Percentiles rank a stretch among this genome's conserved stretches.
These are phyloP conservation scores for Gastrodia elata DNA, from an alignment of 106 monocot genomes.

Conservation along the genomic window DNA sequence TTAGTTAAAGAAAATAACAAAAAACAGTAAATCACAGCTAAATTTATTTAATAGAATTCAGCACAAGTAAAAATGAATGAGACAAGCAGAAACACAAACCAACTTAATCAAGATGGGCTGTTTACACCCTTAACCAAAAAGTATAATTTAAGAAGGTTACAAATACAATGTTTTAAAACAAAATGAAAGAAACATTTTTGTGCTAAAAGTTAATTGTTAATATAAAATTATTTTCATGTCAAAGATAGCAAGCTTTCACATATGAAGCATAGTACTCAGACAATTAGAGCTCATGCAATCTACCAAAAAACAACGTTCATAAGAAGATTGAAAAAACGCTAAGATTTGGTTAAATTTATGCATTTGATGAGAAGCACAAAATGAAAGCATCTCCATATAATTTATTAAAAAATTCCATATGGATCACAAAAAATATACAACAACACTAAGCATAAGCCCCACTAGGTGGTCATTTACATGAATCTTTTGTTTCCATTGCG, in stretches of 20 bases:
- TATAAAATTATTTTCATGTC: background rate
- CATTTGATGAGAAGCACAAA: background rate
- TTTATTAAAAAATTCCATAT: background rate
- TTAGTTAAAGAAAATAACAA: no score
- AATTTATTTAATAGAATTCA: no score
- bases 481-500: no score
- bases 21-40: no score
- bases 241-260: background rate
- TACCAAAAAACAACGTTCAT: background rate
- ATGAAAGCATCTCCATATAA: background rate
- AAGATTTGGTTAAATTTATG: background rate
- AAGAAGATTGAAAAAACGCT: background rate
- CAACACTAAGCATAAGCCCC: background rate
- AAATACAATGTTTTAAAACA: background rate
- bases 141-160: background rate
- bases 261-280: background rate
- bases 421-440: background rate
- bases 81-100: no score
- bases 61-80: no score
- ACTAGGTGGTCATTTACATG: no score
- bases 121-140: no score
- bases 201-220: background rate
- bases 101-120: no score
- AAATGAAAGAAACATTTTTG: background rate
- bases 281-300: background rate